Percentiles rank a stretch among this genome's conserved stretches.
Conservation (phyloP, 305 asterid species). For the Rubia balearica region DNA sequence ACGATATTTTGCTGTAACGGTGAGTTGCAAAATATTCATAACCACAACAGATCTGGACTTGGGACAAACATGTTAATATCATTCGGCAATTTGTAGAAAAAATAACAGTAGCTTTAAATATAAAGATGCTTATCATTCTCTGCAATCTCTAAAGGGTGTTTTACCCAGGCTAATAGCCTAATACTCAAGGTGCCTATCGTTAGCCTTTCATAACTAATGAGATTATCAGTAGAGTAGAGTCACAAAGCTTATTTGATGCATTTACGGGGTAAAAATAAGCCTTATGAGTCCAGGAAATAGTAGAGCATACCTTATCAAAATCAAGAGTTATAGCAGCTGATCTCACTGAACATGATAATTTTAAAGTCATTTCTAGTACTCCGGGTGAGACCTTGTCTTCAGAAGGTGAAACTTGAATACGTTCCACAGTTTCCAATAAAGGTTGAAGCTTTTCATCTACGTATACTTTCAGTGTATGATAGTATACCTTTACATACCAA, state of each 20-base stretch:
- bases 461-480: slow-evolving; percentile 61
- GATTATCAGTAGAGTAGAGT: neutral
- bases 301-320: slow-evolving; percentile 73
- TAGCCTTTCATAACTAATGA: neutral
- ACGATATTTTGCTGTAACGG: neutral
- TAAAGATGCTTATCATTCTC: neutral
- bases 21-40: neutral
- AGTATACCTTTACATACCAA: slow-evolving; percentile 96
- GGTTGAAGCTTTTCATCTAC: slow-evolving; percentile 62
- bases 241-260: neutral
- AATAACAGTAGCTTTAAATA: neutral
- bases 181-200: neutral
- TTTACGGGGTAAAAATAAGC: neutral
- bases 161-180: neutral
- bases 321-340: slow-evolving; percentile 75
- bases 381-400: slow-evolving; percentile 97
- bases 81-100: neutral
- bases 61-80: neutral
- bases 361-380: slow-evolving; percentile 70
- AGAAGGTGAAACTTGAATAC: slow-evolving; percentile 69
- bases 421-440: slow-evolving; percentile 44
- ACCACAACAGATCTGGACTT: neutral
- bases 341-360: slow-evolving; percentile 63
- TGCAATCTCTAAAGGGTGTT: neutral
- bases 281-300: too few species aligned